A percentile compares a stretch with the other conserved stretches of the same genome.
These are phyloP conservation scores for Benincasa hispida DNA, from an alignment of 306 rosid genomes.

Conservation along the genomic window DNA sequence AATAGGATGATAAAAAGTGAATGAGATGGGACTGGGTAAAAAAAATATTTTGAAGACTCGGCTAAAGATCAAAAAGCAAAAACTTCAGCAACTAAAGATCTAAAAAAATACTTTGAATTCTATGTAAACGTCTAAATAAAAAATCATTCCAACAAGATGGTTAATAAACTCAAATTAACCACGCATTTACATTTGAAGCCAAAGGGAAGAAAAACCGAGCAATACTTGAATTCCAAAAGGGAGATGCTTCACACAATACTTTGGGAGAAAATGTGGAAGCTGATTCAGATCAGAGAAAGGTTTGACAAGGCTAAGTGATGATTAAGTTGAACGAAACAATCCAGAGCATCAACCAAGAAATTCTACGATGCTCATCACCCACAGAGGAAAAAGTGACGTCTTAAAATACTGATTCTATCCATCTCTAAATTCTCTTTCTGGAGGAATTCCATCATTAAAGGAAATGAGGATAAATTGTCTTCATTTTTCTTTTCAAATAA, in stretches of 20 bases:
- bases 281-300: not conserved
- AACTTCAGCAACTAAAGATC: not conserved
- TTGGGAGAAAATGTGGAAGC: not conserved
- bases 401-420: not conserved
- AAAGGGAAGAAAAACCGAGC: not conserved
- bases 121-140: not conserved
- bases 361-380: not conserved
- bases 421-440: not conserved
- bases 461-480: too few species aligned
- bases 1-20: not conserved
- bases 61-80: not conserved
- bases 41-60: not conserved
- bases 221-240: too few species aligned
- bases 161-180: not conserved
- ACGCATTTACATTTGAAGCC: not conserved
- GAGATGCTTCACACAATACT: not conserved
- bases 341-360: not conserved
- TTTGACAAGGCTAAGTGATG: not conserved
- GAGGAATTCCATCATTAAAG: not conserved
- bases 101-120: not conserved
- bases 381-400: not conserved
- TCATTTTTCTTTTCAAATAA: not conserved
- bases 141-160: not conserved
- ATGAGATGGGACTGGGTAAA: not conserved
- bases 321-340: not conserved